phyloP scores from a whole-genome alignment of 495 filamentous ascomycete species.

The Neurospora sp. region DNA sequence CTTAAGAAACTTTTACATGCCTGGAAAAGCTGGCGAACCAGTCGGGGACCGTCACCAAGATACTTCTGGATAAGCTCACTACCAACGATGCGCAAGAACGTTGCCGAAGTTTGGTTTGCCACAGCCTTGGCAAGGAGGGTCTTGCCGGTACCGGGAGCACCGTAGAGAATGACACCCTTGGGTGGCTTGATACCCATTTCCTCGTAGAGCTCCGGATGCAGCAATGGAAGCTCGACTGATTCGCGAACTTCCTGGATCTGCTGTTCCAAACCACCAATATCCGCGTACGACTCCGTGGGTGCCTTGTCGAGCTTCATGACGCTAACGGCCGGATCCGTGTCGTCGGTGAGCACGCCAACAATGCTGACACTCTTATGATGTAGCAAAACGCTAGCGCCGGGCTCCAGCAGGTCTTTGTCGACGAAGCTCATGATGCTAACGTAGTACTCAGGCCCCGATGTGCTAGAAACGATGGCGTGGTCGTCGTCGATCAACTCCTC shows the following conservation, averaged over 20 bases:
- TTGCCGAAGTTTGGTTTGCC: constrained; percentile 96
- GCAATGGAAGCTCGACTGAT: constrained; percentile 87
- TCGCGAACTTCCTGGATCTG: constrained; percentile 98
- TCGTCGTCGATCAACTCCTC: constrained; percentile 99
- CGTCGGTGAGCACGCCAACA: constrained; percentile 93
- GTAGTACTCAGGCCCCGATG: constrained; percentile 97
- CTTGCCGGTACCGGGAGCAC: constrained; percentile 94
- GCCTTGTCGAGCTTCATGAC: constrained; percentile 99
- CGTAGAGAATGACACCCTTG: constrained; percentile 99
- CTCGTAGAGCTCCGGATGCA: constrained; percentile 97
- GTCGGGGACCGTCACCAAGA: constrained; percentile 85
- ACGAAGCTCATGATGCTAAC: constrained; percentile 99
- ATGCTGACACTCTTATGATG: constrained; percentile 98
- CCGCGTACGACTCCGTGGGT: constrained; percentile 94
- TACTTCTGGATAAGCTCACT: constrained; percentile 99
- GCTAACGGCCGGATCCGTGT: constrained; percentile 89
- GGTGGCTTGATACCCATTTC: constrained; percentile 99
- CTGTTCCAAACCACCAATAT: constrained; percentile 90
- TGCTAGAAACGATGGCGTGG: constrained; percentile 96
- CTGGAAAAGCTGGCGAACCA: constrained; percentile 96
- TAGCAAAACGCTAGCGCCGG: constrained; percentile 87
- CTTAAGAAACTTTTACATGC: constrained; percentile 21
- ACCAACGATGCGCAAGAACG: constrained; percentile 95
- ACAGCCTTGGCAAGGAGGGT: constrained; percentile 96
- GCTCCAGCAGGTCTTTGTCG: constrained; percentile 96